These are phyloP conservation scores for Neophaeococcomyces mojaviensis DNA, from an alignment of 2,329 filamentous ascomycete species.

Conservation along the genomic window DNA sequence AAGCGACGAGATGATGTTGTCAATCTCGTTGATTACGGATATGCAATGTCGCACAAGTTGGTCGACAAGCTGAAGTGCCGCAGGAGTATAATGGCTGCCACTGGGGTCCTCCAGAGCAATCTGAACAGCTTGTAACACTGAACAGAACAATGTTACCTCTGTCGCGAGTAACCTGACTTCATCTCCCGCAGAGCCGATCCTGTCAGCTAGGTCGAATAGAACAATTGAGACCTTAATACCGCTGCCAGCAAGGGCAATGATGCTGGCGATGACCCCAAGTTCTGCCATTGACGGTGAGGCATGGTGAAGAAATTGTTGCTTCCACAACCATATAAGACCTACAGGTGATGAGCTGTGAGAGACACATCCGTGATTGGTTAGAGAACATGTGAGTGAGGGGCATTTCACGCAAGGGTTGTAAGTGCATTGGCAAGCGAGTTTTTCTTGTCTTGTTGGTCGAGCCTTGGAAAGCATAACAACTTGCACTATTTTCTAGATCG, in stretches of 20 bases:
- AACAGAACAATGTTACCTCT: conserved; percentile 3
- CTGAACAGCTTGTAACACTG: conserved; percentile 1
- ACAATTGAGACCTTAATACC: conserved; percentile 8
- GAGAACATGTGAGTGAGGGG: too few relatives aligned
- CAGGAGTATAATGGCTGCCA: conserved; percentile 1
- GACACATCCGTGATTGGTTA: too few relatives aligned
- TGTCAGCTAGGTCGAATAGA: conserved; percentile 7
- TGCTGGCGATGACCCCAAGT: conserved; percentile 3
- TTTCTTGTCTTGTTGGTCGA: too few relatives aligned
- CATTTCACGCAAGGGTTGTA: too few relatives aligned
- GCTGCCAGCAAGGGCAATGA: conserved; percentile 2
- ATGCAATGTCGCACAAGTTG: conserved; percentile 1
- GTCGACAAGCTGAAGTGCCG: neutral
- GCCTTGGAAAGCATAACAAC: too few relatives aligned
- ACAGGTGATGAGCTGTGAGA: too few relatives aligned
- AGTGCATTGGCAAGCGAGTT: too few relatives aligned
- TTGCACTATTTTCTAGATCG: too few relatives aligned
- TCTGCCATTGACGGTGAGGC: too few relatives aligned
- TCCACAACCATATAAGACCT: too few relatives aligned
- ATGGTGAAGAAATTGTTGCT: too few relatives aligned
- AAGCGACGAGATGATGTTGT: conserved; percentile 1
- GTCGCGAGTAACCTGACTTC: neutral
- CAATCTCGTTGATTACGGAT: conserved; percentile 5
- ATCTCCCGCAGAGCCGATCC: conserved; percentile 3
- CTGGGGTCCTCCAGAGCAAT: conserved; percentile 1